These are phyloP conservation scores for Petrea volubilis DNA, from an alignment of 257 asterid species.

Conservation along the genomic window DNA sequence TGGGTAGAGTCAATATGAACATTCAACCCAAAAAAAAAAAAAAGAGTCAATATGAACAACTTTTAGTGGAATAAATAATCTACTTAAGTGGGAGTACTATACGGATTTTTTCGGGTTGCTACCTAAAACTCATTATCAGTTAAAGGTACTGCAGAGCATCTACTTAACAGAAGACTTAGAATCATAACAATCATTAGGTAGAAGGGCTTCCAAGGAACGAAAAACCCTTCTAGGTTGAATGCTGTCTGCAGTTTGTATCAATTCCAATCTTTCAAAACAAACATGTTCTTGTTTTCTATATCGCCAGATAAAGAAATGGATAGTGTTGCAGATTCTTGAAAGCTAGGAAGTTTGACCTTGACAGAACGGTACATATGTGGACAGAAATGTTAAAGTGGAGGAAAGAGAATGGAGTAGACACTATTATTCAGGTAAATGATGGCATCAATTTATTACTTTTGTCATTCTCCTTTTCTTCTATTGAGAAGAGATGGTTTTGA, in stretches of 20 bases:
- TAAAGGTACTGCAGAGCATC: neutral
- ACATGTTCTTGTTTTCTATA: neutral
- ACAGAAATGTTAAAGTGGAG: constrained; percentile 96
- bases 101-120: neutral
- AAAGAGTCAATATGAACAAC: no score
- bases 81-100: neutral
- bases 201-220: neutral
- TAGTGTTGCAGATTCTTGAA: constrained; percentile 70
- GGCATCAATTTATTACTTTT: constrained; percentile 1
- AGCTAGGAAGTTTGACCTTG: constrained; percentile 97
- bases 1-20: neutral
- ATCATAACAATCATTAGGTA: neutral
- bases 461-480: constrained; percentile 12
- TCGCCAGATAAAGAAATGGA: constrained; percentile 14
- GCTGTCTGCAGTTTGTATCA: neutral
- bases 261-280: constrained; percentile 3
- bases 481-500: constrained; percentile 6
- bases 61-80: neutral
- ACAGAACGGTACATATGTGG: constrained; percentile 92
- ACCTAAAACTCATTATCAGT: neutral
- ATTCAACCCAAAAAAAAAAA: no score
- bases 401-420: constrained; percentile 80
- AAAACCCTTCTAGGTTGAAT: constrained; percentile 1
- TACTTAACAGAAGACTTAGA: neutral
- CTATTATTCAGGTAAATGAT: constrained; percentile 70